Evolutionary conservation across 257 asterid genomes (phyloP).

Genomic region (Henckelia pumila): DNA sequence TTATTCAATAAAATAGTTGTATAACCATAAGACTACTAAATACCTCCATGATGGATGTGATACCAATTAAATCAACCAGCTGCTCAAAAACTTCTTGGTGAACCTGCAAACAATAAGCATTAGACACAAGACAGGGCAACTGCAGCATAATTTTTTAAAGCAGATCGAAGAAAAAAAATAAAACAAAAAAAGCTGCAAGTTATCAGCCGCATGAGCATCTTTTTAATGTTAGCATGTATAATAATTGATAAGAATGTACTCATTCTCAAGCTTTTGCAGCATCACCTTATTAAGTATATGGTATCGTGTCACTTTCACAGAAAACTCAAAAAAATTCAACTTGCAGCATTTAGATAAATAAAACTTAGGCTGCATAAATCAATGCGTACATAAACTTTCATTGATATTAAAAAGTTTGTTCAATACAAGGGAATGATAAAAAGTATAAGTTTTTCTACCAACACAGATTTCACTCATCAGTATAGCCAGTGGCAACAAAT

Average conservation of each 20-base stretch:
- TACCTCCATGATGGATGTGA: slow-evolving; percentile 99
- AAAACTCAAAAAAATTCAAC: slow-evolving; percentile 2
- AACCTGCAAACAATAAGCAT: slow-evolving; percentile 43
- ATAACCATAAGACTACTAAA: slow-evolving; percentile 19
- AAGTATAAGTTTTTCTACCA: too few relatives aligned
- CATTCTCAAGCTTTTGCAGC: background rate
- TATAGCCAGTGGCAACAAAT: background rate
- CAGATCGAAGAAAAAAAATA: background rate
- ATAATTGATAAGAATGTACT: slow-evolving; percentile 12
- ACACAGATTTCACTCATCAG: background rate
- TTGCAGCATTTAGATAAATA: background rate
- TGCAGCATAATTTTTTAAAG: background rate
- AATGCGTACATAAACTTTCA: background rate
- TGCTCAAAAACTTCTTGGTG: slow-evolving; percentile 82
- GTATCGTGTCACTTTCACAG: background rate
- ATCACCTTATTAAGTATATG: background rate
- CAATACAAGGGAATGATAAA: background rate
- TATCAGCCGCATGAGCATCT: background rate
- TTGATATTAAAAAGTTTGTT: background rate
- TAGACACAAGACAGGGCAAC: slow-evolving; percentile 5
- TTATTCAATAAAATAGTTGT: slow-evolving; percentile 13
- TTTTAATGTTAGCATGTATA: background rate
- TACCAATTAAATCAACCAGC: slow-evolving; percentile 97
- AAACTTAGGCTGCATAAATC: background rate
- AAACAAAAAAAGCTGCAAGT: background rate